Percentiles rank a stretch among this genome's conserved stretches.
These are phyloP conservation scores for Dactylellina haptotyla DNA, from an alignment of 2,329 filamentous ascomycete species.

Conservation along the genomic window DNA sequence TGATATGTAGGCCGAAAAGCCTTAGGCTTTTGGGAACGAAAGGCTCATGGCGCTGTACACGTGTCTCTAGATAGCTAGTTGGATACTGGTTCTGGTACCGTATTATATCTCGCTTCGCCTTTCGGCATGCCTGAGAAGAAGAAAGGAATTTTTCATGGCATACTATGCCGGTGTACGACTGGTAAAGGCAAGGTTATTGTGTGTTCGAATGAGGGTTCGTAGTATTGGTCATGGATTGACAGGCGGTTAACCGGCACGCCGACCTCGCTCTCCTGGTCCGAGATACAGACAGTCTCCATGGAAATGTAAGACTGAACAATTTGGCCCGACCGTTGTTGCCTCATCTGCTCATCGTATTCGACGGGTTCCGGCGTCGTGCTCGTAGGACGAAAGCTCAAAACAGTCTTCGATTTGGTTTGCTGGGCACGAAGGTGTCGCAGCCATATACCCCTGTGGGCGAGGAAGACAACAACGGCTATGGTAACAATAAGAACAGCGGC, in stretches of 20 bases:
- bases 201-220: constrained; percentile 33
- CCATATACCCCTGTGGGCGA: constrained; percentile 51
- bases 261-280: constrained; percentile 52
- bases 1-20: no score
- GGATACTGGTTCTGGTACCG: no score
- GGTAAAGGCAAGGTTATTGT: constrained; percentile 43
- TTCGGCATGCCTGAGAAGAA: no score
- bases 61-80: no score
- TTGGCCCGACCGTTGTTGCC: constrained; percentile 49
- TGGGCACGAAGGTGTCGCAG: constrained; percentile 48
- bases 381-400: constrained; percentile 52
- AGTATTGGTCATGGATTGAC: constrained; percentile 37
- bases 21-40: no score
- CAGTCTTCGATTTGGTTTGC: constrained; percentile 46
- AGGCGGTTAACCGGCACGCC: constrained; percentile 41
- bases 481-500: constrained; percentile 49
- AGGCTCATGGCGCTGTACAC: no score
- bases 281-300: constrained; percentile 52
- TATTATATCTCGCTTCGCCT: no score
- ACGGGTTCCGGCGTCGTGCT: constrained; percentile 51
- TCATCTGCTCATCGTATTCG: constrained; percentile 53
- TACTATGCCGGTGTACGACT: constrained; percentile 41
- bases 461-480: constrained; percentile 46
- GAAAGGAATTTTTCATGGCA: constrained; percentile 26
- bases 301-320: constrained; percentile 53